Evolutionary conservation across 768 basidiomycete species (phyloP).

Genomic region (Russula brevipes): DNA sequence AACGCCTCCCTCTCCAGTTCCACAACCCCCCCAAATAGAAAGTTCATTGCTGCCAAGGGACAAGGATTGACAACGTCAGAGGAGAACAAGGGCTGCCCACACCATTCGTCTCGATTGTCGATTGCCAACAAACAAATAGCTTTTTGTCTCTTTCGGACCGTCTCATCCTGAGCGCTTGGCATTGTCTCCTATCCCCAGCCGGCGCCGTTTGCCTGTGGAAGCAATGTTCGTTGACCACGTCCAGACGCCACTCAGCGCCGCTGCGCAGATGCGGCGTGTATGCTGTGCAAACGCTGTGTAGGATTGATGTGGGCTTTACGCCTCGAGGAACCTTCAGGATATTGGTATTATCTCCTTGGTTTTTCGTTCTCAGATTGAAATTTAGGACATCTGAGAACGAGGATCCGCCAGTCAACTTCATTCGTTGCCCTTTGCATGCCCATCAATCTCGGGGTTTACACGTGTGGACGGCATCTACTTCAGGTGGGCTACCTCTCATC

Average conservation of each 20-base stretch:
- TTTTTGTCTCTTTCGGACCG: background rate
- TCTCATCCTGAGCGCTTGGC: background rate
- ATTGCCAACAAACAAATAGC: background rate
- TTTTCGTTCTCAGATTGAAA: background rate
- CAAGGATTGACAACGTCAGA: conserved; percentile 15
- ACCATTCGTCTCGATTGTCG: too few relatives aligned
- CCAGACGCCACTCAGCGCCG: conserved; percentile 2
- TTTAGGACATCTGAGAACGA: background rate
- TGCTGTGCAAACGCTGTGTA: conserved; percentile 12
- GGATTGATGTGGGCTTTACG: background rate
- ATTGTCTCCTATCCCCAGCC: background rate
- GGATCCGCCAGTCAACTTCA: background rate
- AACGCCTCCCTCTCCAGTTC: background rate
- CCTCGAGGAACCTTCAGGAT: background rate
- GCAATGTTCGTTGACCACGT: background rate
- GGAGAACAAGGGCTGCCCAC: background rate
- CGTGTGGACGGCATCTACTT: background rate
- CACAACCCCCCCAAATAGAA: background rate
- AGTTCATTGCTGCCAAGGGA: conserved; percentile 11
- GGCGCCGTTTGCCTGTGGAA: conserved; percentile 1
- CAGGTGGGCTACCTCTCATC: background rate
- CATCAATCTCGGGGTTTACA: conserved; percentile 18
- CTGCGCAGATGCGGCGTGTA: conserved; percentile 8
- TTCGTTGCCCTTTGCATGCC: background rate
- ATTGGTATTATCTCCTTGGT: background rate